Evolutionary conservation across 805 yeast species (phyloP), one percentile per base, ranked within the genome.

Genomic region (Starmerella floricola): DNA sequence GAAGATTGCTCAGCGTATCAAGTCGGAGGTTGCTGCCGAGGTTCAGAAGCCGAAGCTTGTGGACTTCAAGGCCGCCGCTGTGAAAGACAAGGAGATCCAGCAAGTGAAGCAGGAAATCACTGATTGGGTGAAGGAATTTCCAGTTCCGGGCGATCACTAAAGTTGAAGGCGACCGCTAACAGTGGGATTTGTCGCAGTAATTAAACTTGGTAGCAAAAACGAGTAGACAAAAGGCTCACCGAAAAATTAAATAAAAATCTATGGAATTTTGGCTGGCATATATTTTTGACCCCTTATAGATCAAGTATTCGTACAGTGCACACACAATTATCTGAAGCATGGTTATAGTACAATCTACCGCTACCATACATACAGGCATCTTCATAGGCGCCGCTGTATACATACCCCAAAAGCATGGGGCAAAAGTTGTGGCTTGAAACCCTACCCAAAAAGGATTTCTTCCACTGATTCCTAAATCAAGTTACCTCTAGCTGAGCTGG

Each of bases 81-180:
- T 69, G 47, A 40, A 47, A 45, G 70, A 74, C 51, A 68, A 62
- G 3, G 78, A 75, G 48, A 78, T 85, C 35, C 69, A 72, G 59
- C 63, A 62, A 4, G 66, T 84, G 55, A 76, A 74, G 48, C 59
- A 69, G 39, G 87, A 80, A 57, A 83, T 85, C 42, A 67, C 75
- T 36, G 65, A 65, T 18, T 85, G 88, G 84, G 88, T 73, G 37
- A 70, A 78, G 30, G 58, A 72, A 48, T 85, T 68, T 66, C 94
- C 95, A 21, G 93, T 86, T 49, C 96, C 96, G 40, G 54, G 54
- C 18, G 54, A 50, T 19, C 19, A 34, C 20, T 49, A 44, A 31
- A 30, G 13, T 16, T 6, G 23, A 29, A 19, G 13, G 19, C 13
- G n/a, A n/a, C 18, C n/a, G n/a, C n/a, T n/a, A n/a, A n/a, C n/a